A percentile compares a stretch with the other conserved stretches of the same genome.
Conservation (phyloP, 192 early-diverging fungal genomes). For the Gamsiella multidivaricata region DNA sequence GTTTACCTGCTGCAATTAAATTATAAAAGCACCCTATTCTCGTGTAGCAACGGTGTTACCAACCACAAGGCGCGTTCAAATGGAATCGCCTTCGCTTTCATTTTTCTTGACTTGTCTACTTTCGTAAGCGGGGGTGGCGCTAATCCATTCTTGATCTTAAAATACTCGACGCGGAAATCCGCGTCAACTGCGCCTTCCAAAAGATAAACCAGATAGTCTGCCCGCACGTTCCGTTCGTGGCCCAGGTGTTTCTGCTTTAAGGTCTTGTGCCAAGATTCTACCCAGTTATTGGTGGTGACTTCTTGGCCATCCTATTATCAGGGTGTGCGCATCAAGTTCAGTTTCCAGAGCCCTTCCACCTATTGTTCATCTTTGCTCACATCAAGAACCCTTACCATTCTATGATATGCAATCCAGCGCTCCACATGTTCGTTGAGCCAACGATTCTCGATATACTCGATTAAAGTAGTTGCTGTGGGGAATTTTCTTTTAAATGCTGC, state of each 20-base stretch:
- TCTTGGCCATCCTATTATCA: too few relatives aligned
- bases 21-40: background rate
- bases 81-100: background rate
- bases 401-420: too few relatives aligned
- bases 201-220: background rate
- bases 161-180: background rate
- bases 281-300: background rate
- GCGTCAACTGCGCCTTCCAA: background rate
- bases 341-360: too few relatives aligned
- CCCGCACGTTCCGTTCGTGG: background rate
- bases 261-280: background rate
- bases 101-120: background rate
- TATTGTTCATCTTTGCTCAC: too few relatives aligned
- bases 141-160: slow-evolving; percentile 4
- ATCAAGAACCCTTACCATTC: too few relatives aligned
- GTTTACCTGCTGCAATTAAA: too few relatives aligned
- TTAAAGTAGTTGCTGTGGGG: too few relatives aligned
- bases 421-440: too few relatives aligned
- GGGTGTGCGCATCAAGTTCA: too few relatives aligned
- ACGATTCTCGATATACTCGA: too few relatives aligned
- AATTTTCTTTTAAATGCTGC: too few relatives aligned
- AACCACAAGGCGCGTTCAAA: background rate
- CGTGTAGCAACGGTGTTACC: background rate
- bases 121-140: background rate
- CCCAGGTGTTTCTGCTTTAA: background rate